A percentile compares a stretch with the other conserved stretches of the same genome.
These are phyloP conservation scores for Fusarium newnesense DNA, from an alignment of 2,329 filamentous ascomycete species.

Conservation along the genomic window DNA sequence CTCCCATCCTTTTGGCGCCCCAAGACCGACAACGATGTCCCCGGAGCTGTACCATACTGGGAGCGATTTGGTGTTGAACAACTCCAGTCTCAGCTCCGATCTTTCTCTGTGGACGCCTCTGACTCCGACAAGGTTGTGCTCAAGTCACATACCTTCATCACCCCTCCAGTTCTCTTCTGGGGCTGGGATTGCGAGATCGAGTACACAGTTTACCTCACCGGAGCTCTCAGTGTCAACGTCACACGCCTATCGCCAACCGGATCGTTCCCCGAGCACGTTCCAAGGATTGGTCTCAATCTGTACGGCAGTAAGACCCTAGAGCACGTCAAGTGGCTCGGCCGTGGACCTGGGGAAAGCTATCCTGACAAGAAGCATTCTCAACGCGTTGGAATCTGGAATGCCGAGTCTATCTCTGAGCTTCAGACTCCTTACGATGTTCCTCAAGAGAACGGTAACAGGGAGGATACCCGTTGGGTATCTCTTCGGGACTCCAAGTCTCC, in stretches of 20 bases:
- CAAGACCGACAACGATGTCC: constrained; percentile 72
- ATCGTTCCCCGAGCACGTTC: constrained; percentile 63
- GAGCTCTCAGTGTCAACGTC: constrained; percentile 58
- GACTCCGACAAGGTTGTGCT: constrained; percentile 59
- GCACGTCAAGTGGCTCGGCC: constrained; percentile 67
- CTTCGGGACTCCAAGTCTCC: constrained; percentile 39
- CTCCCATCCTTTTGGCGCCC: constrained; percentile 69
- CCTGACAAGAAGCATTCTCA: constrained; percentile 70
- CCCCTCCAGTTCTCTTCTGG: constrained; percentile 72
- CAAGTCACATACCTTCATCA: constrained; percentile 64
- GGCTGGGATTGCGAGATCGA: constrained; percentile 59
- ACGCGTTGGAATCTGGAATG: constrained; percentile 60
- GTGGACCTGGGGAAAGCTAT: constrained; percentile 72
- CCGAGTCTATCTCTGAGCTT: constrained; percentile 57
- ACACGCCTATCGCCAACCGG: constrained; percentile 57
- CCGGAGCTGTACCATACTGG: constrained; percentile 67
- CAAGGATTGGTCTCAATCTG: constrained; percentile 70
- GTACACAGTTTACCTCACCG: constrained; percentile 62
- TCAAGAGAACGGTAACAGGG: constrained; percentile 74
- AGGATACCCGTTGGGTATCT: constrained; percentile 67
- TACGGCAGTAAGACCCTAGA: constrained; percentile 59
- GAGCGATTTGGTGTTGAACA: constrained; percentile 59
- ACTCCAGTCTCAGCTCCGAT: constrained; percentile 59
- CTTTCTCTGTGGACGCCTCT: constrained; percentile 50
- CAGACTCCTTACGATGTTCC: constrained; percentile 72